phyloP scores from a whole-genome alignment of 768 basidiomycete species.

The Pleurotus cornucopiae region DNA sequence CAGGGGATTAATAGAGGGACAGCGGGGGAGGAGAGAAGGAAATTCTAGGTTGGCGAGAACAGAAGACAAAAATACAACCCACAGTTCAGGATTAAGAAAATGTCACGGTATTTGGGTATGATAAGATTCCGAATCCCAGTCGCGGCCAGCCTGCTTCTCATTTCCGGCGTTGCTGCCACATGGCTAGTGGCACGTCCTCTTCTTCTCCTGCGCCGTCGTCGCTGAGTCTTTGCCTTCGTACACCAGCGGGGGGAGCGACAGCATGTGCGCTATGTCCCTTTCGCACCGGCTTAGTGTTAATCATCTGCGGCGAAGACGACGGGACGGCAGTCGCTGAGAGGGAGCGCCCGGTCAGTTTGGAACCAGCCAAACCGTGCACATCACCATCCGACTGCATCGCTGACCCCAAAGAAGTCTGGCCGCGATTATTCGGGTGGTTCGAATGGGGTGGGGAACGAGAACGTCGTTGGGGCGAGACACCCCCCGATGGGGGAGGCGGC shows the following conservation, averaged over 20 bases:
- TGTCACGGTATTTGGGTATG: background rate
- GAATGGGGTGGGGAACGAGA: slow-evolving; percentile 11
- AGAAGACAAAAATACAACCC: background rate
- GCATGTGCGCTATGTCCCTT: slow-evolving; percentile 71
- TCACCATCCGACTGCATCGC: slow-evolving; percentile 18
- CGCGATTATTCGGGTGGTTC: slow-evolving; percentile 21
- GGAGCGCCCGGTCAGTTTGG: slow-evolving; percentile 59
- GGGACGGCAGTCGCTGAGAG: slow-evolving; percentile 61
- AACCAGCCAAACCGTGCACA: slow-evolving; percentile 17
- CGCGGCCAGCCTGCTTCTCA: slow-evolving; percentile 19
- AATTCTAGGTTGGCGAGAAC: slow-evolving; percentile 6
- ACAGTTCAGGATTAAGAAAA: background rate
- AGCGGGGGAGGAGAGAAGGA: background rate
- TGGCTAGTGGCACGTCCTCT: slow-evolving; percentile 76
- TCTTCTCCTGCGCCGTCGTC: slow-evolving; percentile 50
- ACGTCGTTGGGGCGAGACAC: background rate
- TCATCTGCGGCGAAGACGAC: slow-evolving; percentile 28
- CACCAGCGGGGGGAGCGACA: slow-evolving; percentile 22
- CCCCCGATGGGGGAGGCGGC: slow-evolving; percentile 22
- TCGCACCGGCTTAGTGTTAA: slow-evolving; percentile 48
- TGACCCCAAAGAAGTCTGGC: slow-evolving; percentile 28
- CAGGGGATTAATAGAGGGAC: background rate
- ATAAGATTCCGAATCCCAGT: too few species aligned
- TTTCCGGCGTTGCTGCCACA: slow-evolving; percentile 71
- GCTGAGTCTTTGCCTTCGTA: slow-evolving; percentile 36